Evolutionary conservation across 2,329 filamentous ascomycete genomes (phyloP), one percentile per base, ranked within the genome.

Genomic region (Phialophora expanda): DNA sequence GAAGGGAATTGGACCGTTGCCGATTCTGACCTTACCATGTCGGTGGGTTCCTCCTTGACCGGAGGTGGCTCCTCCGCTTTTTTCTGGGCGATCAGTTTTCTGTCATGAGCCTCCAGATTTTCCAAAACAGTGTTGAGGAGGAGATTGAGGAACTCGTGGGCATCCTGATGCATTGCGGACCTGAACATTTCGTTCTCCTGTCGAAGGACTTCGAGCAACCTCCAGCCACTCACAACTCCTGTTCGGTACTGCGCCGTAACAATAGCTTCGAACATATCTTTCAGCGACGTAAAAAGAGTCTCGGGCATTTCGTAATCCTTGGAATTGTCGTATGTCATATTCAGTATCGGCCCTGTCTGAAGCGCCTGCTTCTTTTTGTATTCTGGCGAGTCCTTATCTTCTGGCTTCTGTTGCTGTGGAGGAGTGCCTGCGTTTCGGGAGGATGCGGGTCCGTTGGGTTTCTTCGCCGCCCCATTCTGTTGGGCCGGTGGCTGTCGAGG

Each of bases 301-400:
- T 98, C 94, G 56, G 92, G 87, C 93, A 98, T 97, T 72, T 91
- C 92, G 75, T 97, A 97, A 20, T 88, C 86, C 54, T 84, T 84
- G 7, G 89, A 85, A 74, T 93, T 95, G 73, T 96, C 92, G 73
- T 90, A 89, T 57, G 89, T 87, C 78, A 98, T 86, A 73, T 96
- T 91, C 64, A 98, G 78, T 44, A 97, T 89, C 0, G 95, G 95
- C 0, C 95, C 92, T 51, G 90, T 90, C 66, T 93, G 84, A 82
- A 98, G 88, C 20, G 93, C 93, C 76, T 95, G 89, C 80, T 97
- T 97, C 84, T 99, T 99, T 81, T 97, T 97, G 80, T 95, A 97
- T 79, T 99, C 95, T 0, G 94, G 92, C 1, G 93, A 93, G 74
- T 98, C 93, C 77, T 93, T 97, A 75, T 98, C 95, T 77, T 98